Base-by-base conservation (phyloP, 305 asterid genomes). In the Fraxinus paxiana region DNA sequence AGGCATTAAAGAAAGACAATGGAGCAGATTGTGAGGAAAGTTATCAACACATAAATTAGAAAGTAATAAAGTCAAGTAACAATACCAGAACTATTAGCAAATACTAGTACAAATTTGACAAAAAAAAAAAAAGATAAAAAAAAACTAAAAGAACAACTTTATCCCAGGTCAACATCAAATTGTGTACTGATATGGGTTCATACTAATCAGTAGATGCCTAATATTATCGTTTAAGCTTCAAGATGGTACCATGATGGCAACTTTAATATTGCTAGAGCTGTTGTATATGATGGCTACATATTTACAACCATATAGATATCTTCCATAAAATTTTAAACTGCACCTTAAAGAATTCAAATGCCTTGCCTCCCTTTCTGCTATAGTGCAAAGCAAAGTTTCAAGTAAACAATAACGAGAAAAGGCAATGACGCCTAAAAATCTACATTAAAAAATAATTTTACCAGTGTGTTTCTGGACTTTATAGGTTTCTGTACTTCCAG, bases 401-500 rank as follows among this genome's bases (percentile, higher is more conserved):
- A 67, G 74, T 26, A 28, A 67, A 12, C 18, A 13, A 67, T 13
- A 67, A 67, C 22, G 17, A 28, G 37, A 28, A 30, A 30, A 67
- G 6, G 37, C 74, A 30, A 10, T 30, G 22, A 67, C 8, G 4
- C 74, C 74, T 28, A 67, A 67, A 46, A 77, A 28, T 77, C 80
- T 6, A 54, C 70, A 77, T 28, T 77, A 41, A 46, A 67, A 77
- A 75, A 82, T 51, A 17, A 35, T 75, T 77, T 84, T 81, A 73
- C 83, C 74, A 20, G 59, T 76, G 54, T 78, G 24, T 73, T 79
- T 82, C 71, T 80, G 75, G 77, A 71, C 77, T 79, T 86, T 78
- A 43, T 87, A 95, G 98, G 98, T 92, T 82, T 90, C 93, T 81
- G 94, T 93, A 81, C 97, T 95, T 82, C 98, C 98, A 41, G 98